Base-by-base conservation (phyloP, 139 green algal genomes). In the Chlorella sp. region DNA sequence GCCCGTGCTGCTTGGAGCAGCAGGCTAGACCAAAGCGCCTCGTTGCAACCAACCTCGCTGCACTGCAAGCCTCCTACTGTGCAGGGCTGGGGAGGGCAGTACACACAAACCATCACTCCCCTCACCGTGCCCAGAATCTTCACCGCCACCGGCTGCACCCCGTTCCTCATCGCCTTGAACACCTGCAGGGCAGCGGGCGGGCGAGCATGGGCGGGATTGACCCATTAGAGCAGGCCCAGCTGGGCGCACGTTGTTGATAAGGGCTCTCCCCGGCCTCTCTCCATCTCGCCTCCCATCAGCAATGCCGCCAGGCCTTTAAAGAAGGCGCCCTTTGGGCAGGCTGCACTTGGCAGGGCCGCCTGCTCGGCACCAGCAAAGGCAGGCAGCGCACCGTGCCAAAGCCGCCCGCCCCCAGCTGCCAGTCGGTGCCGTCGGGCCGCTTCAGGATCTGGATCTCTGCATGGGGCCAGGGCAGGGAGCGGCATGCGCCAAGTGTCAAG, bases 101-200 rank as follows among this genome's bases (percentile, higher is more conserved):
- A n/a, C n/a, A n/a, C n/a, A n/a, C n/a, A n/a, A n/a, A n/a, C n/a
- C n/a, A n/a, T n/a, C n/a, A n/a, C n/a, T n/a, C n/a, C n/a, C n/a
- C 39, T 80, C 66, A 83, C 80, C 66, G 68, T 57, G 40, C 80
- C 48, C 80, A 91, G 83, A 22, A 89, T 76, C n/a, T 92, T 92
- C 5, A 92, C 89, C 16, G 85, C 85, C 66, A 92, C 85, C 1
- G 83, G 81, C 77, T 92, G 89, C 75, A 93, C 92, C 18, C 88
- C 89, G 60, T 91, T 91, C 15, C 81, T 76, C 78, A 92, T 42
- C 37, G 89, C 92, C 61, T 92, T 91, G 84, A 92, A 94, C 39
- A 94, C 91, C 91, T 83, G 79, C 40, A 66, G 79, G n/a, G 18
- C 22, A 37, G 0, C n/a, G n/a, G 22, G 79, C 24, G 42, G 79